Evolutionary conservation across 352 stramenopile genomes (phyloP), one percentile per base, ranked within the genome.

Genomic region (Phytophthora nicotianae): DNA sequence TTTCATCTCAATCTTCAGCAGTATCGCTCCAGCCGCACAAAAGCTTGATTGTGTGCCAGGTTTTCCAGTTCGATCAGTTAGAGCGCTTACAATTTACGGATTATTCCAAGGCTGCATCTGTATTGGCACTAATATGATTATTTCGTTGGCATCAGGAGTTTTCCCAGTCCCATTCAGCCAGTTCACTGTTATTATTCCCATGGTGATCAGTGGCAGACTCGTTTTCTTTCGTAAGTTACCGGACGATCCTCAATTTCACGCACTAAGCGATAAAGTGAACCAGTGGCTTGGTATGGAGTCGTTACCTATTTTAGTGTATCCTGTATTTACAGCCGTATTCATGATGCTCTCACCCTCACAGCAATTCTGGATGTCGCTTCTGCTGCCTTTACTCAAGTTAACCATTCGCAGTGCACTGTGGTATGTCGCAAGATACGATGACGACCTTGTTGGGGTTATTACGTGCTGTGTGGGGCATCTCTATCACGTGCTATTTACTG

Each of bases 401-500:
- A 35, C 56, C 9, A 68, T 83, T 54, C 45, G 54, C 17, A 57
- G 49, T 5, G 41, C 51, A 8, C 62, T 75, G 17, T 67, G 60
- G 45, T 35, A 46, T 1, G 58, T 77, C 4, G 24, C 64, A 5
- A 73, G 62, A 17, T 37, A 54, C 14, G 53, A 79, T 27, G 52
- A 68, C 8, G 75, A 84, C 40, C 48, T 79, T 0, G 47, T 74
- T 0, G 53, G 62, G 0, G 69, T 77, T 46, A 68, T 70, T 14
- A 76, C 52, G 20, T 60, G 48, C 23, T 74, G 62, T 23, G 64
- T 61, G 38, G 52, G 65, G 0, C 72, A 83, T 45, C 26, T 82
- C 0, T 83, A 81, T 50, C 74, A 86, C 60, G 56, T 77, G 0
- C 62, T 83, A 3, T 86, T 86, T 47, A 70, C 65, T 1, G 70